Evolutionary conservation across 257 asterid species (phyloP).

Genomic region (Penstemon barbatus): DNA sequence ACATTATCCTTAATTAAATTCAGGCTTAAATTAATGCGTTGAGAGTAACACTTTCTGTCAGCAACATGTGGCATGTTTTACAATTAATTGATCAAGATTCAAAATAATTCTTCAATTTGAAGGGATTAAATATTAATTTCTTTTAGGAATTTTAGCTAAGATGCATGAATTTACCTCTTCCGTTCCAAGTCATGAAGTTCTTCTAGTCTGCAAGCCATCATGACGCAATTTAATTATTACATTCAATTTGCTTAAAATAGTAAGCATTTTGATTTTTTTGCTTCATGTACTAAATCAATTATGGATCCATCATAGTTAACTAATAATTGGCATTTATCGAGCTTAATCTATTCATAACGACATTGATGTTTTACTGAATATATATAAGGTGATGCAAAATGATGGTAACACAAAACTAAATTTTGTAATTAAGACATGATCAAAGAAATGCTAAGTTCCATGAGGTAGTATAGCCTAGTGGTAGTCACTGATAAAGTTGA

Average conservation of each 20-base stretch:
- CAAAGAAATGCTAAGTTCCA: no score
- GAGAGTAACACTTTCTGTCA: constrained; percentile 38
- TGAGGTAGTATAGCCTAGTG: no score
- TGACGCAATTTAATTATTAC: neutral
- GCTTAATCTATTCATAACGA: no score
- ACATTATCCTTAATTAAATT: neutral
- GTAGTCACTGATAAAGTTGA: no score
- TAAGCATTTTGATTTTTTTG: constrained; percentile 17
- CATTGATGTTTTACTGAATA: no score
- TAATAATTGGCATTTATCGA: no score
- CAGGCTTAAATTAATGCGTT: constrained; percentile 25
- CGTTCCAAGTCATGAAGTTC: constrained; percentile 16
- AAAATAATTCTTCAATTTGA: constrained; percentile 27
- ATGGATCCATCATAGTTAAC: neutral
- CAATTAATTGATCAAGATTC: constrained; percentile 13
- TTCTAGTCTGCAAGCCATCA: constrained; percentile 30
- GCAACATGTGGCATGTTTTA: constrained; percentile 36
- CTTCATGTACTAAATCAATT: neutral
- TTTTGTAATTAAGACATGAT: no score
- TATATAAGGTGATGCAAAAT: no score
- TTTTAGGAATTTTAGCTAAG: constrained; percentile 5
- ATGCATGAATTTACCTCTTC: constrained; percentile 34
- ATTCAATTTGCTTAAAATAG: neutral
- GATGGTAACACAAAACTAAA: no score
- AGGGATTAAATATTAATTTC: constrained; percentile 22